Conservation (phyloP, 352 stramenopile species). For the Phytophthora capsici region DNA sequence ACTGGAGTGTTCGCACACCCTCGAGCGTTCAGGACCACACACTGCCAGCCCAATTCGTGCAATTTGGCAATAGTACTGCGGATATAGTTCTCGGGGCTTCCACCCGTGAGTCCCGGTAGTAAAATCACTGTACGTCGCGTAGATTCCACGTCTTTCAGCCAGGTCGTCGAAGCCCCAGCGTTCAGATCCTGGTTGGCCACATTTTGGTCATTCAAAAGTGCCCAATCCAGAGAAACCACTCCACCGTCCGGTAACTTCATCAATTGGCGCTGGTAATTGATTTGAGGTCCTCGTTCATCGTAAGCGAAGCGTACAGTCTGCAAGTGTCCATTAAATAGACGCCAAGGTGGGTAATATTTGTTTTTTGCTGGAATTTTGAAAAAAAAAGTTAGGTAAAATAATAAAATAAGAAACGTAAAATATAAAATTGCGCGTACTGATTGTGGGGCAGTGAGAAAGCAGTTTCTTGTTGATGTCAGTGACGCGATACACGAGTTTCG, state of each 20-base stretch:
- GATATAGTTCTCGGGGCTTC: constrained; percentile 81
- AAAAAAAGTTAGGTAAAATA: constrained; percentile 15
- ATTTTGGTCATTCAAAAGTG: constrained; percentile 31
- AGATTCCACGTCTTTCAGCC: constrained; percentile 41
- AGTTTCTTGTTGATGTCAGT: constrained; percentile 51
- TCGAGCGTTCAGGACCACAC: constrained; percentile 78
- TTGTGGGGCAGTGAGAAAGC: constrained; percentile 44
- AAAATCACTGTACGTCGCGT: constrained; percentile 58
- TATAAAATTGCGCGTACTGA: constrained; percentile 42
- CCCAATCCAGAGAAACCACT: constrained; percentile 80
- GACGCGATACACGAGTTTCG: constrained; percentile 46
- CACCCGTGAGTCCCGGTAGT: constrained; percentile 69
- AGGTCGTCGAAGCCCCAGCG: constrained; percentile 22
- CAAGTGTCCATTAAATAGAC: constrained; percentile 68
- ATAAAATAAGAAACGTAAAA: neutral
- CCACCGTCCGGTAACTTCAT: constrained; percentile 67
- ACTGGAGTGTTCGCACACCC: constrained; percentile 70
- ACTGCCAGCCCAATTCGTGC: constrained; percentile 60
- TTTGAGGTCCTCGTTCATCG: constrained; percentile 32
- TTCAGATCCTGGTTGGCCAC: constrained; percentile 11
- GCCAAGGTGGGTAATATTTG: constrained; percentile 64
- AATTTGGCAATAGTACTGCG: constrained; percentile 56
- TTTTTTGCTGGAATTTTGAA: constrained; percentile 39
- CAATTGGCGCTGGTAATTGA: constrained; percentile 69
- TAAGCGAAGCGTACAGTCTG: constrained; percentile 67